A percentile compares a stretch with the other conserved stretches of the same genome.
Evolutionary conservation across 352 stramenopile genomes (phyloP).

Genomic region (Globisporangium cystogenes): DNA sequence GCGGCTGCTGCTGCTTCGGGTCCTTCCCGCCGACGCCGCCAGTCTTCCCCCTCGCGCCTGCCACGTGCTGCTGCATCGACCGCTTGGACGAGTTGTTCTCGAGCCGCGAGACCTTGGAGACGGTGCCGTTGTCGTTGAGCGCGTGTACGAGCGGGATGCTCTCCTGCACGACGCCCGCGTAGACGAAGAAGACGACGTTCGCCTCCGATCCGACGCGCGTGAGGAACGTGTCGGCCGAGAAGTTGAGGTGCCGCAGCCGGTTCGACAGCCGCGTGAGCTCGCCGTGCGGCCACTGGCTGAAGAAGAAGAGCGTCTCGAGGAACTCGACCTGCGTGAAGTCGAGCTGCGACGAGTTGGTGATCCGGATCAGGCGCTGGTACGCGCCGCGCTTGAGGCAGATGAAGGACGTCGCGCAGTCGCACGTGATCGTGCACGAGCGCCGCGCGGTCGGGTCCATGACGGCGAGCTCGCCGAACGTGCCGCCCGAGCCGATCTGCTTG

Average conservation of each 20-base stretch:
- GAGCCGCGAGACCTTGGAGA: conserved; percentile 42
- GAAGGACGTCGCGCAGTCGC: conserved; percentile 67
- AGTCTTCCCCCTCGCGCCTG: no score
- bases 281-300: conserved; percentile 67
- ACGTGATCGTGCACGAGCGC: conserved; percentile 71
- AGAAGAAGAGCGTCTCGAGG: conserved; percentile 77
- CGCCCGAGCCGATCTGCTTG: conserved; percentile 66
- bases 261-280: conserved; percentile 71
- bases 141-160: conserved; percentile 62
- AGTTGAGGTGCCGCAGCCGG: conserved; percentile 54
- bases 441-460: conserved; percentile 75
- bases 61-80: conserved; percentile 24
- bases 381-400: conserved; percentile 78
- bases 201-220: conserved; percentile 63
- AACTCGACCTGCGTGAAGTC: conserved; percentile 83
- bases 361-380: conserved; percentile 80
- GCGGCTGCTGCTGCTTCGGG: conserved; percentile 9
- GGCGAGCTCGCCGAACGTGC: conserved; percentile 75
- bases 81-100: conserved; percentile 27
- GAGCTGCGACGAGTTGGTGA: conserved; percentile 73
- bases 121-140: conserved; percentile 55
- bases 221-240: conserved; percentile 58
- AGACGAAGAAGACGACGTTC: conserved; percentile 78
- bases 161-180: conserved; percentile 71
- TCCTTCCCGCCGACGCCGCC: conserved; percentile 12